Evolutionary conservation across 257 asterid genomes (phyloP).

Genomic region (Solanum tarijense): DNA sequence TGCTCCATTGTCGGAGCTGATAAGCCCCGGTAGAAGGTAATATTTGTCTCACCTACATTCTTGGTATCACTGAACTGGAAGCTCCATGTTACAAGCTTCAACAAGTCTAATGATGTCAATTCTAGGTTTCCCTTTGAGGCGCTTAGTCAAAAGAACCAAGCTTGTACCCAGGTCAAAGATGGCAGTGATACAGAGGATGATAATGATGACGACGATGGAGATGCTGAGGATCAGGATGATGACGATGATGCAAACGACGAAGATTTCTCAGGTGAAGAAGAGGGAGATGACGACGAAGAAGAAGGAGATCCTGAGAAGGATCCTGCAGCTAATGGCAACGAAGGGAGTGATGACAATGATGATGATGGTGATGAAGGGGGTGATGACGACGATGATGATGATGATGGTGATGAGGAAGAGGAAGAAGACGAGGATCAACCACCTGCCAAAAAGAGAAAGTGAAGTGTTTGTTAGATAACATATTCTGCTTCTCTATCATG

Average conservation of each 20-base stretch:
- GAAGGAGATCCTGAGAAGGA: slow-evolving; percentile 46
- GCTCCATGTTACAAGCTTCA: background rate
- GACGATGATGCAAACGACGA: slow-evolving; percentile 77
- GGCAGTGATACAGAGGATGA: slow-evolving; percentile 66
- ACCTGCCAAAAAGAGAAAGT: slow-evolving; percentile 84
- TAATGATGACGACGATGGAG: slow-evolving; percentile 57
- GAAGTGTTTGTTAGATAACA: slow-evolving; percentile 16
- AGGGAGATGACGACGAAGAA: slow-evolving; percentile 57
- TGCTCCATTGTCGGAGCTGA: slow-evolving; percentile 19
- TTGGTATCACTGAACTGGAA: background rate
- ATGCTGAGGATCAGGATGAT: slow-evolving; percentile 31
- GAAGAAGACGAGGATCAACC: slow-evolving; percentile 67
- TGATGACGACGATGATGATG: slow-evolving; percentile 29
- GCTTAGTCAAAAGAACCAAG: slow-evolving; percentile 28
- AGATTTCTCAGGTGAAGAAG: slow-evolving; percentile 80
- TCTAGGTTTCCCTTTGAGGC: slow-evolving; percentile 55
- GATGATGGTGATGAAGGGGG: slow-evolving; percentile 23
- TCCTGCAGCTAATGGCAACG: slow-evolving; percentile 54
- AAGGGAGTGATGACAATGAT: slow-evolving; percentile 43
- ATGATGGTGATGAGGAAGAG: slow-evolving; percentile 27
- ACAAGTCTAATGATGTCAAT: background rate
- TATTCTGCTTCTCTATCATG: slow-evolving; percentile 21
- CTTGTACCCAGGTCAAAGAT: slow-evolving; percentile 49
- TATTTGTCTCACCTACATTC: background rate
- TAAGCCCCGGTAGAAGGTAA: slow-evolving; percentile 35